Conservation (phyloP, 345 rosid genomes). For the Populus pruinosa region DNA sequence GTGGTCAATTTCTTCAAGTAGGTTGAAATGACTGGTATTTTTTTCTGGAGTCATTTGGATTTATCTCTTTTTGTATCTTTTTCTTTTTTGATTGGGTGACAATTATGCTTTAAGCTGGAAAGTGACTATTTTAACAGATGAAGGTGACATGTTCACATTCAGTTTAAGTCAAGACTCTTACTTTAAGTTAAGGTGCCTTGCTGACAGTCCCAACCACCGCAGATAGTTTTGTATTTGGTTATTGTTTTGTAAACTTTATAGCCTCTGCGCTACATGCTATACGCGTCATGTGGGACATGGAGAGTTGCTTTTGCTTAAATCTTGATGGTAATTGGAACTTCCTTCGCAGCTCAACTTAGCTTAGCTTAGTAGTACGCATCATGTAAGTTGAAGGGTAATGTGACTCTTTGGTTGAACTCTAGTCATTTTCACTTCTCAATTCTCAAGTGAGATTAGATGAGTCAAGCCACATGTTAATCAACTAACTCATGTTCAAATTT, state of each 20-base stretch:
- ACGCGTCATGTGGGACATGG: slow-evolving; percentile 8
- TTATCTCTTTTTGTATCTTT: not conserved
- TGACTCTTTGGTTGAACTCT: not conserved
- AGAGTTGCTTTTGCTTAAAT: slow-evolving; percentile 1
- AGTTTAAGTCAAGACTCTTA: not conserved
- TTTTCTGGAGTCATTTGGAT: not conserved
- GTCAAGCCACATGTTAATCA: not conserved
- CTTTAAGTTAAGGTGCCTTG: not conserved
- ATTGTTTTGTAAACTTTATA: not conserved
- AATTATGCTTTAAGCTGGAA: not conserved
- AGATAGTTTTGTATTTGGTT: not conserved
- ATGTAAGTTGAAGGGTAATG: slow-evolving; percentile 10
- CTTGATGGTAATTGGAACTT: slow-evolving; percentile 21
- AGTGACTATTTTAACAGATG: slow-evolving; percentile 11
- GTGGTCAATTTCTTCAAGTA: not conserved
- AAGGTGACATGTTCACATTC: slow-evolving; percentile 2
- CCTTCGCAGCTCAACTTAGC: slow-evolving; percentile 11
- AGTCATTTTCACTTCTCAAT: not conserved
- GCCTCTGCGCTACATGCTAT: not conserved
- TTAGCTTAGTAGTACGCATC: not conserved
- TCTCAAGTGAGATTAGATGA: not conserved
- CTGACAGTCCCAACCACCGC: slow-evolving; percentile 2
- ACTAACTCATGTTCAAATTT: not conserved
- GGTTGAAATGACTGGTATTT: not conserved
- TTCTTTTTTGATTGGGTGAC: not conserved